A percentile compares a stretch with the other conserved stretches of the same genome.
These are phyloP conservation scores for Hepatocystis sp. DNA, from an alignment of 169 alveolate genomes.

Conservation along the genomic window DNA sequence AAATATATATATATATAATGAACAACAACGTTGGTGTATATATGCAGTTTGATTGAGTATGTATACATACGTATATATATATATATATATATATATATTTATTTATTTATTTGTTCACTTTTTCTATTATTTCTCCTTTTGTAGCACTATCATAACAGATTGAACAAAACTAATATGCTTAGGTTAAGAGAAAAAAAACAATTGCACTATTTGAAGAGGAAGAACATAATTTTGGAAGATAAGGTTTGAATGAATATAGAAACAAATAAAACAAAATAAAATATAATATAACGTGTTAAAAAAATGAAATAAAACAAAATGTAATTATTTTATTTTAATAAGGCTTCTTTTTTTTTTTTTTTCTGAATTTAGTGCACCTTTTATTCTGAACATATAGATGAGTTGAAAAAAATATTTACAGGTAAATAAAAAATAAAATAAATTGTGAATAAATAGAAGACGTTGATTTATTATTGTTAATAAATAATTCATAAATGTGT, in stretches of 20 bases:
- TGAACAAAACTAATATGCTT: constrained; percentile 13
- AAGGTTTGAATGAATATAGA: constrained; percentile 6
- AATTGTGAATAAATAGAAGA: too few species aligned
- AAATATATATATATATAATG: too few species aligned
- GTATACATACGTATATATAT: not conserved
- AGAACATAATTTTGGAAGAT: constrained; percentile 38
- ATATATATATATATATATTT: not conserved
- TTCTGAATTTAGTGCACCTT: constrained; percentile 31
- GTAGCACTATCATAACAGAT: constrained; percentile 51
- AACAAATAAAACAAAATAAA: too few species aligned
- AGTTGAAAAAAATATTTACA: constrained; percentile 47
- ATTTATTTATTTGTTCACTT: not conserved
- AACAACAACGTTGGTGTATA: too few species aligned
- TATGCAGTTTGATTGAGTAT: too few species aligned
- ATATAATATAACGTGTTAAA: not conserved
- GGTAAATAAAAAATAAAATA: constrained; percentile 18
- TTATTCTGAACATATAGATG: constrained; percentile 65
- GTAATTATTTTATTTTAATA: not conserved
- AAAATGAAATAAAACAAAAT: not conserved
- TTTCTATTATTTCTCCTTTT: not conserved
- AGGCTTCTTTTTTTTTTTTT: not conserved
- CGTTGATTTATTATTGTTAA: too few species aligned
- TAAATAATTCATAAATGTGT: too few species aligned
- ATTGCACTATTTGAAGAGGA: constrained; percentile 27
- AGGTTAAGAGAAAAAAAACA: constrained; percentile 24